A percentile compares a stretch with the other conserved stretches of the same genome.
These are phyloP conservation scores for Cryptococcus maquisensis DNA, from an alignment of 1,284 basidiomycete species.

Conservation along the genomic window DNA sequence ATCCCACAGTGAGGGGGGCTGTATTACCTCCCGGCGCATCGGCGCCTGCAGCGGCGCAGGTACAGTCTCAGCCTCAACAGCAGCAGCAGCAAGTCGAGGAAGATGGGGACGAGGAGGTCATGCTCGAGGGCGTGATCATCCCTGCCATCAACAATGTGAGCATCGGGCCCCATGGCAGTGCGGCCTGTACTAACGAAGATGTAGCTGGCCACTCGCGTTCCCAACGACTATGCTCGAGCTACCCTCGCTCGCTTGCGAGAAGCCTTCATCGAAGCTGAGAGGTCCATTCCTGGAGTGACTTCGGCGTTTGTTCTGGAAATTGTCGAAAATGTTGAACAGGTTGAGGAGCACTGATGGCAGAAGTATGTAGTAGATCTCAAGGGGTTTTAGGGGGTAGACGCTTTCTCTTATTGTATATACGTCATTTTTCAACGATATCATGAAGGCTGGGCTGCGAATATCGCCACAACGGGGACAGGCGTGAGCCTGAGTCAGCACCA, in stretches of 20 bases:
- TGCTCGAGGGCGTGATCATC: slow-evolving; percentile 89
- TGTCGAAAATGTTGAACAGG: slow-evolving; percentile 52
- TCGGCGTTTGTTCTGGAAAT: slow-evolving; percentile 52
- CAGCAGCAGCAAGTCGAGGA: slow-evolving; percentile 25
- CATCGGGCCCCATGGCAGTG: slow-evolving; percentile 14
- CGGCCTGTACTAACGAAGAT: not conserved
- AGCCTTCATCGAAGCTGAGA: slow-evolving; percentile 87
- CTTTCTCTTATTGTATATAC: slow-evolving; percentile 78
- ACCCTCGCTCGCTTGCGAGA: slow-evolving; percentile 76
- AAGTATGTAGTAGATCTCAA: not conserved
- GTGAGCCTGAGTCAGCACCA: no score
- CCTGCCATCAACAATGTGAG: slow-evolving; percentile 86
- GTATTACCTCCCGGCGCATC: not conserved
- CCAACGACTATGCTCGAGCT: slow-evolving; percentile 76
- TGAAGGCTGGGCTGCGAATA: slow-evolving; percentile 56
- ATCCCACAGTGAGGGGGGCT: slow-evolving; percentile 9
- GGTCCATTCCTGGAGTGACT: slow-evolving; percentile 57
- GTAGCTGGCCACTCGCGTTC: slow-evolving; percentile 81
- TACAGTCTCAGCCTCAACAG: slow-evolving; percentile 1
- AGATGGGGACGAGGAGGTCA: slow-evolving; percentile 71
- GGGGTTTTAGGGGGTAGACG: slow-evolving; percentile 59
- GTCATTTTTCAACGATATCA: slow-evolving; percentile 78
- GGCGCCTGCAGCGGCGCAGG: not conserved
- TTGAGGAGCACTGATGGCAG: slow-evolving; percentile 38
- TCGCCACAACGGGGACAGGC: no score